Percentiles rank a stretch among this genome's conserved stretches.
phyloP scores from a whole-genome alignment of 208 protist species.

The Leptomonas pyrrhocoris region DNA sequence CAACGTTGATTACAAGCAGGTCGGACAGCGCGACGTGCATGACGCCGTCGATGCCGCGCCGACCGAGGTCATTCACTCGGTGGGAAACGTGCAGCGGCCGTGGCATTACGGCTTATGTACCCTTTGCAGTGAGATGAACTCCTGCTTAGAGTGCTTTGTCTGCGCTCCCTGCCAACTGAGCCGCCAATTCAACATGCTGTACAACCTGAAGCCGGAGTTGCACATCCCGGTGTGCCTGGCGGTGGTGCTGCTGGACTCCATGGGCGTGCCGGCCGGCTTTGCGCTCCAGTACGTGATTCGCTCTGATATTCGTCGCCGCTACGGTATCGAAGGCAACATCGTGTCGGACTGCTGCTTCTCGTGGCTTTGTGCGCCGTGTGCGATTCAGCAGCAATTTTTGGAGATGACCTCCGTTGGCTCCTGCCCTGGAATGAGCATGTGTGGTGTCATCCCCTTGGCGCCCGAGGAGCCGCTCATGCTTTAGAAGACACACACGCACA shows the following conservation, averaged over 20 bases:
- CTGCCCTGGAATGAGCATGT: constrained; percentile 54
- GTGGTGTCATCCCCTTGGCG: constrained; percentile 10
- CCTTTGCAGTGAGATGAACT: constrained; percentile 33
- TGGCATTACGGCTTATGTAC: constrained; percentile 48
- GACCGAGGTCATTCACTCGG: background rate
- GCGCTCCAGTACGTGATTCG: constrained; percentile 17
- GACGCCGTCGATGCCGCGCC: background rate
- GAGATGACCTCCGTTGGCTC: constrained; percentile 56
- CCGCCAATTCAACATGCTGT: constrained; percentile 52
- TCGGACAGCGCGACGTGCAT: constrained; percentile 7
- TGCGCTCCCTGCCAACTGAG: constrained; percentile 40
- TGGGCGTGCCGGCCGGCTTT: constrained; percentile 13
- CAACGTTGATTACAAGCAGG: background rate
- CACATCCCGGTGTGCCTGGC: constrained; percentile 20
- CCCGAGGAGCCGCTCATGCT: constrained; percentile 33
- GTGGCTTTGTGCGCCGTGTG: constrained; percentile 43
- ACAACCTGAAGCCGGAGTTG: constrained; percentile 26
- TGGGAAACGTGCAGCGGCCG: constrained; percentile 17
- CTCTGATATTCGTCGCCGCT: constrained; percentile 26
- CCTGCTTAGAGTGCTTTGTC: constrained; percentile 36
- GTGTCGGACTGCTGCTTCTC: constrained; percentile 25
- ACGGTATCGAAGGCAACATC: constrained; percentile 27
- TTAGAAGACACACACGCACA: background rate
- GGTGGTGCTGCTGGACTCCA: background rate
- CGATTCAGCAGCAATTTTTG: constrained; percentile 56